These are phyloP conservation scores for Linnemannia elongata DNA, from an alignment of 192 early-diverging fungal species.

Conservation along the genomic window DNA sequence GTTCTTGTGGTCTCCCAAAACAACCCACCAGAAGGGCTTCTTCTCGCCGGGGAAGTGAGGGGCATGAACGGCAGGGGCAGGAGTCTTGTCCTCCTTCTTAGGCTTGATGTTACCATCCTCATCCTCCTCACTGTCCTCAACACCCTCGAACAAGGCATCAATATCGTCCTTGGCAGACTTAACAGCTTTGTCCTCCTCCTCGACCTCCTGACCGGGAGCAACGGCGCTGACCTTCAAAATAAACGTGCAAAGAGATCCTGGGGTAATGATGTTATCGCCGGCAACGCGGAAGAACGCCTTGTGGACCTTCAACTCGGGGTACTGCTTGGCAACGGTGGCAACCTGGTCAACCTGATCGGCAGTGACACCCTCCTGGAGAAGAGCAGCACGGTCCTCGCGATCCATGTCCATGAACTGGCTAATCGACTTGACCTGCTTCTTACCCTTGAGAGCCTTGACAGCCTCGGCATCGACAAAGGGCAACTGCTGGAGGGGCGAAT, in stretches of 20 bases:
- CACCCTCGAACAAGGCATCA: constrained; percentile 52
- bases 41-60: constrained; percentile 81
- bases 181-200: constrained; percentile 29
- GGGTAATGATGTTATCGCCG: constrained; percentile 84
- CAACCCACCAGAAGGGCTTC: constrained; percentile 92
- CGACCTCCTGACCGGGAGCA: constrained; percentile 37
- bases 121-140: constrained; percentile 55
- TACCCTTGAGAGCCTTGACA: constrained; percentile 72
- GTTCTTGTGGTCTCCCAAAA: constrained; percentile 87
- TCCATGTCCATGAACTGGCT: constrained; percentile 77
- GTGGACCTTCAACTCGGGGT: constrained; percentile 82
- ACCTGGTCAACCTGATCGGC: constrained; percentile 78
- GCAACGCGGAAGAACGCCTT: constrained; percentile 84
- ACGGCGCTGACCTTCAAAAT: constrained; percentile 64
- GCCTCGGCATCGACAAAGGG: constrained; percentile 81
- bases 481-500: constrained; percentile 87
- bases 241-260: constrained; percentile 84
- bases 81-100: constrained; percentile 44
- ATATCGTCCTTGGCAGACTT: constrained; percentile 41
- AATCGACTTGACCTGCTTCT: constrained; percentile 76
- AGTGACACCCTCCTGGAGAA: constrained; percentile 67
- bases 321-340: constrained; percentile 78
- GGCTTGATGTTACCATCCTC: constrained; percentile 64
- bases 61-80: constrained; percentile 66
- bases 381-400: constrained; percentile 68